Evolutionary conservation across 257 asterid genomes (phyloP).

Genomic region (Solanum clarkiae): DNA sequence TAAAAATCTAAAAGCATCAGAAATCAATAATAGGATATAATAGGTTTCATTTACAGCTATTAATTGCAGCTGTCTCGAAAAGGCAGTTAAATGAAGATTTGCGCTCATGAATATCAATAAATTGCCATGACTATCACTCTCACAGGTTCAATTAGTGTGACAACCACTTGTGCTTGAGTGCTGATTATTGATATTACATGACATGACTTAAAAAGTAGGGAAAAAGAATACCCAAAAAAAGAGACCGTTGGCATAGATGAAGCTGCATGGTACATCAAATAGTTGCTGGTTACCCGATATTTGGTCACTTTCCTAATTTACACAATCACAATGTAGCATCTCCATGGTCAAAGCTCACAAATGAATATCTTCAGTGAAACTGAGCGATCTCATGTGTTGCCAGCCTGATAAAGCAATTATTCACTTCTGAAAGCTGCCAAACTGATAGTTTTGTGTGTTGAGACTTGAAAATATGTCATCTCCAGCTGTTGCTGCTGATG

Average conservation of each 20-base stretch:
- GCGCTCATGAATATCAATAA: not conserved
- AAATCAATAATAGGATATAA: not conserved
- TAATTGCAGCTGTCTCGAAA: not conserved
- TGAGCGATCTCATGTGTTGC: not conserved
- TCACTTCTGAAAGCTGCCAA: constrained; percentile 64
- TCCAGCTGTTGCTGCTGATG: constrained; percentile 20
- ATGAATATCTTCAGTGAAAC: not conserved
- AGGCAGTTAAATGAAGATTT: not conserved
- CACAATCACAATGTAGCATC: not conserved
- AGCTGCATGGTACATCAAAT: not conserved
- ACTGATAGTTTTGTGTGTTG: constrained; percentile 47
- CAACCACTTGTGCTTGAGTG: not conserved
- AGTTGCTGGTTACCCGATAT: not conserved
- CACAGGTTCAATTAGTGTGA: not conserved
- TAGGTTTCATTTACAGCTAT: not conserved
- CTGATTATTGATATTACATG: not conserved
- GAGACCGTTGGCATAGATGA: not conserved
- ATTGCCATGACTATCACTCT: not conserved
- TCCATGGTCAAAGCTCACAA: not conserved
- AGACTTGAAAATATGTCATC: constrained; percentile 67
- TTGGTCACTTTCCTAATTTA: not conserved
- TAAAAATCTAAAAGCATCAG: not conserved
- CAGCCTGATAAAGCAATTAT: not conserved
- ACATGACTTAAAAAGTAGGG: not conserved
- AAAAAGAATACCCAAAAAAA: not conserved